Base-by-base conservation (phyloP, 352 stramenopile species). In the Pythium folliculosum region DNA sequence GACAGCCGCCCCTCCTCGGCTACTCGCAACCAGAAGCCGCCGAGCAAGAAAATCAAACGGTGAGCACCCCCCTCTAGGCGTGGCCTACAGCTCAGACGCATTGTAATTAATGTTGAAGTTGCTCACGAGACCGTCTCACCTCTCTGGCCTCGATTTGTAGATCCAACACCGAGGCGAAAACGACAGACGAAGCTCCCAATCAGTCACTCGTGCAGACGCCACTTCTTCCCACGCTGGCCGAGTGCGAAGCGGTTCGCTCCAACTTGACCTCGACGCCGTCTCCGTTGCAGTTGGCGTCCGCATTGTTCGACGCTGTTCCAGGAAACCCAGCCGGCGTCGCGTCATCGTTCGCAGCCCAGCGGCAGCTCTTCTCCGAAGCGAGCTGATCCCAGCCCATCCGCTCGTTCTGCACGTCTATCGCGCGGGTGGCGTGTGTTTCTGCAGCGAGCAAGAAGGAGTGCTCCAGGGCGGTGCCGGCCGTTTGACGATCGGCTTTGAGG, bases 281-380 rank as follows among this genome's bases (percentile, higher is more conserved):
- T 23, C 62, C 62, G 10, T 40, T 69, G 21, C 40, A 69, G 27
- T 52, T 69, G 30, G 52, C 62, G 9, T 23, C 13, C 13, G 45
- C 7, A 21, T 62, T 60, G 40, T 61, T 69, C 40, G 30, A 63
- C 23, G 10, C 32, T 8, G 40, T 21, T 38, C 37, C 30, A 16
- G 19, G 9, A 32, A 53, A 37, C 38, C 23, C 60, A 30, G 60
- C 6, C 50, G n/a, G 5, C 25, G 8, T 7, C 21, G 25, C 45
- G n/a, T 30, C 22, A 5, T 64, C 63, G 22, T 60, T 70, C 25
- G 17, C n/a, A n/a, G 58, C 55, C 16, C 54, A 70, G 48, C 63
- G 58, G 19, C 44, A 64, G 25, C 8, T 64, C 48, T 70, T 70
- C 63, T 53, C 63, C 4, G 27, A 7, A 12, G 9, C 54, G 21